A percentile compares a stretch with the other conserved stretches of the same genome.
These are phyloP conservation scores for Metschnikowia peoriensis DNA, from an alignment of 805 yeast species.

Conservation along the genomic window DNA sequence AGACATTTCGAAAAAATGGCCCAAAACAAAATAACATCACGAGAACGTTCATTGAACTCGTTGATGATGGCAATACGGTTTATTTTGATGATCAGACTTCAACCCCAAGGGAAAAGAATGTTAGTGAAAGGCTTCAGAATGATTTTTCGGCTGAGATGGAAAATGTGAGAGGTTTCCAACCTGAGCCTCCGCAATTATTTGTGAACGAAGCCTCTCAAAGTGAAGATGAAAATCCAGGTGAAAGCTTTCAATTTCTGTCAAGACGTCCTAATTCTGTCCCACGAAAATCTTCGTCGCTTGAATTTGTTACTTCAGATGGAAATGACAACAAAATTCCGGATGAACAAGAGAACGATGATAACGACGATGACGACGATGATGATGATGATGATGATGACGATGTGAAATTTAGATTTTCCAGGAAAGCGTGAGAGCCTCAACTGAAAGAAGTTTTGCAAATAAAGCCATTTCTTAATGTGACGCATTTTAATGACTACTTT, in stretches of 20 bases:
- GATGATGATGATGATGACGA: conserved; percentile 11
- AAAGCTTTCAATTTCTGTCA: conserved; percentile 10
- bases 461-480: too few relatives aligned
- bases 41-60: conserved; percentile 15
- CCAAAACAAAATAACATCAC: conserved; percentile 11
- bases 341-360: conserved; percentile 10
- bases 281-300: not conserved
- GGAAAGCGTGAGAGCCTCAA: conserved; percentile 2
- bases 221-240: conserved; percentile 3
- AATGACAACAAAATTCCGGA: not conserved
- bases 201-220: conserved; percentile 13
- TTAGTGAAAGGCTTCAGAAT: not conserved
- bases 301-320: not conserved
- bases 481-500: too few relatives aligned
- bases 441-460: too few relatives aligned
- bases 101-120: not conserved
- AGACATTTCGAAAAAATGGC: conserved; percentile 13
- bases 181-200: conserved; percentile 14
- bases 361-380: conserved; percentile 4
- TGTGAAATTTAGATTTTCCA: conserved; percentile 14
- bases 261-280: not conserved
- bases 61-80: conserved; percentile 10
- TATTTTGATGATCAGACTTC: conserved; percentile 7
- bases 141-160: conserved; percentile 17
- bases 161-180: conserved; percentile 17